These are phyloP conservation scores for Arthroderma sp. DNA, from an alignment of 2,329 filamentous ascomycete genomes.

Conservation along the genomic window DNA sequence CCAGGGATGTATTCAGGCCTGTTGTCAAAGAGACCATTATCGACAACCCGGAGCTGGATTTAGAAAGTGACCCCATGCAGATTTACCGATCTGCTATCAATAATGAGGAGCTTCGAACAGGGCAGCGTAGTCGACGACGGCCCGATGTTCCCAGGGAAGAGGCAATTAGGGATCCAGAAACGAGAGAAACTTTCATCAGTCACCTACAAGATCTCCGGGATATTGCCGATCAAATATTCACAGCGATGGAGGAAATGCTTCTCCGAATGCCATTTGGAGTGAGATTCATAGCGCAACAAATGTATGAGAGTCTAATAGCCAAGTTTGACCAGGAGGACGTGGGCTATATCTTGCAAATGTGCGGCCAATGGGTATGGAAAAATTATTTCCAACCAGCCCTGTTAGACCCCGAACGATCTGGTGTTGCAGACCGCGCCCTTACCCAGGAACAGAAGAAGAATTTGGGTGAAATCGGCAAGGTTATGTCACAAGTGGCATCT, in stretches of 20 bases:
- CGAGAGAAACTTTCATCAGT: conserved; percentile 80
- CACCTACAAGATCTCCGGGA: conserved; percentile 88
- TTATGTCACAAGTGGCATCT: conserved; percentile 76
- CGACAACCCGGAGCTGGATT: conserved; percentile 76
- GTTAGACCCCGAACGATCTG: conserved; percentile 79
- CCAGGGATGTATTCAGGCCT: conserved; percentile 72
- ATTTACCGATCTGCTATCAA: conserved; percentile 94
- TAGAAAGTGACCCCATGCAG: conserved; percentile 94
- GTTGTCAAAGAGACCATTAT: conserved; percentile 85
- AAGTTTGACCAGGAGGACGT: conserved; percentile 71
- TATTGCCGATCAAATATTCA: conserved; percentile 82
- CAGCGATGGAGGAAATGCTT: conserved; percentile 66
- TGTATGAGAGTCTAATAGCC: conserved; percentile 61
- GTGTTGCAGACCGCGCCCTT: conserved; percentile 77
- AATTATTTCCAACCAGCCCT: conserved; percentile 86
- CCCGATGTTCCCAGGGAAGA: conserved; percentile 80
- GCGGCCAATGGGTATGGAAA: conserved; percentile 86
- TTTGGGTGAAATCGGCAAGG: conserved; percentile 77
- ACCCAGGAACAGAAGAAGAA: conserved; percentile 90
- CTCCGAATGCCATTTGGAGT: conserved; percentile 87
- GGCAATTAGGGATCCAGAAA: conserved; percentile 92
- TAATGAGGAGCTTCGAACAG: conserved; percentile 90
- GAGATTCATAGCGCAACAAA: conserved; percentile 74
- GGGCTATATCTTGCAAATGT: conserved; percentile 64
- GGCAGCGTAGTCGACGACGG: conserved; percentile 64